These are phyloP conservation scores for Thoreauomyces humboldtii DNA, from an alignment of 192 early-diverging fungal genomes.

Conservation along the genomic window DNA sequence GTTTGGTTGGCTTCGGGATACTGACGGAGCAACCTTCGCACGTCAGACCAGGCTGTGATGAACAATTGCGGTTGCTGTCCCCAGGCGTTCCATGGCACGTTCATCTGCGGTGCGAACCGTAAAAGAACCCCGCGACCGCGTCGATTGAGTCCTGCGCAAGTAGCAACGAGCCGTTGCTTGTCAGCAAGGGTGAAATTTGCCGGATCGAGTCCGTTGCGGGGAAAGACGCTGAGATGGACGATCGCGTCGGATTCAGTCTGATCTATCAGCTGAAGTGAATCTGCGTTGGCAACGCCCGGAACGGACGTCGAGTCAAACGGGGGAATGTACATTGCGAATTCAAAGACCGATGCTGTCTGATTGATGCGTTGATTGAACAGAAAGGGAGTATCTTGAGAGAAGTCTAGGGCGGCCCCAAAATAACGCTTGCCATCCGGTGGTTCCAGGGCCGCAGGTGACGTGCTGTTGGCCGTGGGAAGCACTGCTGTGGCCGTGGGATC, in stretches of 20 bases:
- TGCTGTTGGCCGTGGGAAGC: too few relatives aligned
- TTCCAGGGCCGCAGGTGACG: conserved; percentile 30
- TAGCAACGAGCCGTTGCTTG: conserved; percentile 4
- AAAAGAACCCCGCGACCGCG: conserved; percentile 20
- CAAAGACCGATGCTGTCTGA: conserved; percentile 35
- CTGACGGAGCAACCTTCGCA: not conserved
- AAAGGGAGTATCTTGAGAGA: conserved; percentile 17
- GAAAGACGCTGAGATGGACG: conserved; percentile 24
- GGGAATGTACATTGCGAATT: conserved; percentile 34
- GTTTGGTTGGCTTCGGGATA: conserved; percentile 16
- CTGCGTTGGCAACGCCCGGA: not conserved
- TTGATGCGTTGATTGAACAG: conserved; percentile 40
- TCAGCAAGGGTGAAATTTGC: not conserved
- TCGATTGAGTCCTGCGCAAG: conserved; percentile 9
- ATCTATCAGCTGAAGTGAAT: conserved; percentile 17
- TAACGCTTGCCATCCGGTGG: conserved; percentile 33
- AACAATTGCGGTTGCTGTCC: conserved; percentile 19
- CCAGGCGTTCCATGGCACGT: conserved; percentile 9
- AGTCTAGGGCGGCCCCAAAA: conserved; percentile 39
- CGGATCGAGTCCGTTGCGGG: not conserved
- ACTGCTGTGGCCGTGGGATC: too few relatives aligned
- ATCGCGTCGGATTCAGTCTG: conserved; percentile 27
- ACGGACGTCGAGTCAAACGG: not conserved
- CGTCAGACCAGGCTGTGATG: not conserved
- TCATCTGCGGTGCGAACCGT: conserved; percentile 23